A percentile compares a stretch with the other conserved stretches of the same genome.
These are phyloP conservation scores for Rhodosorus marinus DNA, from an alignment of 23 red algal genomes.

Conservation along the genomic window DNA sequence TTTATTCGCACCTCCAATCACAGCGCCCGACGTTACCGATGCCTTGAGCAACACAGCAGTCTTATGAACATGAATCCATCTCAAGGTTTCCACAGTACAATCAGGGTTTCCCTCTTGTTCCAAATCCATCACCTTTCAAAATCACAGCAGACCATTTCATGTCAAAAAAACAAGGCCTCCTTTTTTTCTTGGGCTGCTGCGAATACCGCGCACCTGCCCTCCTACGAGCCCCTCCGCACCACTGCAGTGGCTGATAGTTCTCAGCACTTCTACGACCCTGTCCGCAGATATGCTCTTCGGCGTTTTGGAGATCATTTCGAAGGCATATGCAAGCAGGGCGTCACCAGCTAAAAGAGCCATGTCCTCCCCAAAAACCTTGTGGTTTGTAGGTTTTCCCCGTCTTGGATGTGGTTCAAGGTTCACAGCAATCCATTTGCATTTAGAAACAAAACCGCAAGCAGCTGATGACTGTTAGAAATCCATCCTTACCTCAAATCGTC, in stretches of 20 bases:
- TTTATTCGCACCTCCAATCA: constrained; percentile 48
- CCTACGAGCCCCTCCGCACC: constrained; percentile 72
- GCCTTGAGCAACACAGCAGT: constrained; percentile 73
- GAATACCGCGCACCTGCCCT: too few relatives aligned
- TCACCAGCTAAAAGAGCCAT: constrained; percentile 94
- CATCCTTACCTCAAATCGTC: constrained; percentile 76
- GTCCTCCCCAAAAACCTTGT: constrained; percentile 89
- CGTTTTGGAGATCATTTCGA: constrained; percentile 65
- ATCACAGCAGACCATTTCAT: too few relatives aligned
- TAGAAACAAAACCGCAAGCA: too few relatives aligned
- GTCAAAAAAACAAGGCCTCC: too few relatives aligned
- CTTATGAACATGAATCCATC: constrained; percentile 97
- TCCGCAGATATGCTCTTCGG: constrained; percentile 29
- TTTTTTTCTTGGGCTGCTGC: too few relatives aligned
- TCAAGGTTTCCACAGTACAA: constrained; percentile 41
- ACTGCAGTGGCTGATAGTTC: constrained; percentile 32
- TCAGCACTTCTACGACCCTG: constrained; percentile 44
- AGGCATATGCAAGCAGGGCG: constrained; percentile 63
- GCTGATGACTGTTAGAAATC: too few relatives aligned
- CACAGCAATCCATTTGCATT: too few relatives aligned
- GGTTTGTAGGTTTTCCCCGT: constrained; percentile 85
- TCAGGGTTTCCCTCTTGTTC: constrained; percentile 43
- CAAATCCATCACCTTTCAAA: constrained; percentile 89
- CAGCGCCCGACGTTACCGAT: constrained; percentile 53
- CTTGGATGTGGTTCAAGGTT: too few relatives aligned